Evolutionary conservation across 495 filamentous ascomycete genomes (phyloP).

Genomic region (Xylaria curta): DNA sequence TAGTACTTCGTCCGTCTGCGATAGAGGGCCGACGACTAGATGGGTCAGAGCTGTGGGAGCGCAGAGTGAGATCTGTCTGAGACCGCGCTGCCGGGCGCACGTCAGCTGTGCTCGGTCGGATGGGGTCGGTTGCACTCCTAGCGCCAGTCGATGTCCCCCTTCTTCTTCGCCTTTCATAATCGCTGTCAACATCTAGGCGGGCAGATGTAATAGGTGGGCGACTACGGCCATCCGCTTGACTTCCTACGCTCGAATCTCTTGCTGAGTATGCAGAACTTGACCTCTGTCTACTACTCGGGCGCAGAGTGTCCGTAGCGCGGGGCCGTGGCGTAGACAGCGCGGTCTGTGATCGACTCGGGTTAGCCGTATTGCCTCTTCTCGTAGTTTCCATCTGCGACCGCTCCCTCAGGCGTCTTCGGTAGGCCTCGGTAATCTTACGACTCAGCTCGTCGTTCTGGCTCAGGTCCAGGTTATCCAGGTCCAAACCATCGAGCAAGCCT

Average conservation of each 20-base stretch:
- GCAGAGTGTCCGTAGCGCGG: conserved; percentile 35
- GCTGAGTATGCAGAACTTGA: conserved; percentile 44
- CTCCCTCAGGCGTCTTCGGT: conserved; percentile 71
- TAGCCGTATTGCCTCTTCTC: conserved; percentile 50
- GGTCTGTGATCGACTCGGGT: conserved; percentile 42
- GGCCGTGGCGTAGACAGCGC: conserved; percentile 36
- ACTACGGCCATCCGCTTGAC: conserved; percentile 46
- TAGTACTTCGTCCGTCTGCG: conserved; percentile 52
- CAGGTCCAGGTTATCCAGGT: conserved; percentile 79
- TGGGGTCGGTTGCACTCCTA: conserved; percentile 53
- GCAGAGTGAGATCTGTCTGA: conserved; percentile 64
- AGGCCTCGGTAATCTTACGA: conserved; percentile 86
- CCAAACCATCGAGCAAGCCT: conserved; percentile 82
- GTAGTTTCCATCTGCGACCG: conserved; percentile 40
- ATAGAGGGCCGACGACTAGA: conserved; percentile 36
- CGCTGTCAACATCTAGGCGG: conserved; percentile 53
- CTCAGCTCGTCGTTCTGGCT: conserved; percentile 84
- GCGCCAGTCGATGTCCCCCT: conserved; percentile 48
- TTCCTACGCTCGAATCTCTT: conserved; percentile 45
- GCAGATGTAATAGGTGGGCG: conserved; percentile 53
- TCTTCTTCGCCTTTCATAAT: conserved; percentile 47
- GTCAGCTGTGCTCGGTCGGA: conserved; percentile 46
- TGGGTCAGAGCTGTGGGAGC: conserved; percentile 47
- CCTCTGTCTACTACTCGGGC: conserved; percentile 49
- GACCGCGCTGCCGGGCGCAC: conserved; percentile 58